Conservation (phyloP, 169 alveolate species). For the Cryptosporidium ryanae region DNA sequence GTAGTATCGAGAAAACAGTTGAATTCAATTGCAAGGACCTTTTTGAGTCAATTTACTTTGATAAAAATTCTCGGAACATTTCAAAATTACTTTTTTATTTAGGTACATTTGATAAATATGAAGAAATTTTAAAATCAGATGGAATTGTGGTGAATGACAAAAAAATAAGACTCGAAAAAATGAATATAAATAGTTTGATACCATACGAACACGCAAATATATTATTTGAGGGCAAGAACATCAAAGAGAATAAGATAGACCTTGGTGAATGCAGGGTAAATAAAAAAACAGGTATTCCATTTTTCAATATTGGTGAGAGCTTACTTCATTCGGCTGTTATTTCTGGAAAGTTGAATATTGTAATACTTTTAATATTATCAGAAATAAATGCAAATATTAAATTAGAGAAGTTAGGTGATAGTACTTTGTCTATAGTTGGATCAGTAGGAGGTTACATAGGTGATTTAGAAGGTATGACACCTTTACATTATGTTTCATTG, state of each 20-base stretch:
- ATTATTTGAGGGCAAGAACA: slow-evolving; percentile 21
- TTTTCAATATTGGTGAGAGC: slow-evolving; percentile 53
- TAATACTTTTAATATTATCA: background rate
- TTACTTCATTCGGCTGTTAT: slow-evolving; percentile 63
- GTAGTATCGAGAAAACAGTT: background rate
- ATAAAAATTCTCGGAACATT: slow-evolving; percentile 18
- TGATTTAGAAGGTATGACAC: slow-evolving; percentile 67
- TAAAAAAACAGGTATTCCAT: slow-evolving; percentile 51
- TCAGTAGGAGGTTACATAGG: slow-evolving; percentile 47
- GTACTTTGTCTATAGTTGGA: slow-evolving; percentile 25
- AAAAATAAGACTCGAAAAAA: background rate
- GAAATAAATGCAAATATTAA: slow-evolving; percentile 61
- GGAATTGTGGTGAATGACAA: background rate
- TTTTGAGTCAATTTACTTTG: slow-evolving; percentile 54
- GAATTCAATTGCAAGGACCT: slow-evolving; percentile 19
- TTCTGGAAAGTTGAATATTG: slow-evolving; percentile 58
- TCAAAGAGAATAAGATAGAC: slow-evolving; percentile 12
- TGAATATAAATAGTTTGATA: background rate
- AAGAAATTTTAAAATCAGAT: slow-evolving; percentile 6
- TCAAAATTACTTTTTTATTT: background rate
- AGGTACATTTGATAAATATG: slow-evolving; percentile 19
- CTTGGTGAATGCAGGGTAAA: slow-evolving; percentile 36
- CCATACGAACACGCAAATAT: slow-evolving; percentile 1
- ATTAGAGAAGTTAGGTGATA: slow-evolving; percentile 6
- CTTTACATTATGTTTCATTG: slow-evolving; percentile 55